Conservation (phyloP, 176 grass and related monocot species). For the Cenchrus fungigraminus region DNA sequence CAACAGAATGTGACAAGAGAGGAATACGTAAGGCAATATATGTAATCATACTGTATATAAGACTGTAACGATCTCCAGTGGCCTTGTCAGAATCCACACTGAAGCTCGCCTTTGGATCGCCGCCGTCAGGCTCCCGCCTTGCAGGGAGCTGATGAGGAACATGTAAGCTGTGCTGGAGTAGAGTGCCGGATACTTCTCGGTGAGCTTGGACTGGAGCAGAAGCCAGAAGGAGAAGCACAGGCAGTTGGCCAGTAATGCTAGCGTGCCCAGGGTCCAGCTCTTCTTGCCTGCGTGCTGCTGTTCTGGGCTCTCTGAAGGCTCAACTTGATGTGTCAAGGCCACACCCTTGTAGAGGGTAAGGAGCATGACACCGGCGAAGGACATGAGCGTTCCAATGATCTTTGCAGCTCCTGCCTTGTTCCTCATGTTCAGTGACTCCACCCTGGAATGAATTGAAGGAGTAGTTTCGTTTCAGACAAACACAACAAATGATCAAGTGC, state of each 20-base stretch:
- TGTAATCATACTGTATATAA: constrained; percentile 60
- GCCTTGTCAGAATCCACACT: constrained; percentile 64
- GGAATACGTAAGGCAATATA: background rate
- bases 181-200: constrained; percentile 83
- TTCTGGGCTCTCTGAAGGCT: constrained; percentile 6
- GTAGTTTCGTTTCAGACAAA: constrained; percentile 2
- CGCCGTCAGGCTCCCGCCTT: constrained; percentile 50
- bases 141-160: constrained; percentile 87
- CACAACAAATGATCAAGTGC: background rate
- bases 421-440: constrained; percentile 78
- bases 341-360: constrained; percentile 81
- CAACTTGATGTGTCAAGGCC: constrained; percentile 53
- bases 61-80: constrained; percentile 68
- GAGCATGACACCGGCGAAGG: constrained; percentile 62
- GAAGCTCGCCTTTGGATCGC: constrained; percentile 63
- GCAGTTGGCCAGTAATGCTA: constrained; percentile 70
- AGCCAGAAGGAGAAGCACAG: constrained; percentile 87
- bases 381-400: constrained; percentile 57
- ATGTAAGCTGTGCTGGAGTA: constrained; percentile 82
- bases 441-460: constrained; percentile 30
- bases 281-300: constrained; percentile 35
- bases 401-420: constrained; percentile 70
- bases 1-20: background rate
- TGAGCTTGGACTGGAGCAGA: constrained; percentile 72
- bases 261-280: constrained; percentile 69